phyloP scores from a whole-genome alignment of 1,284 basidiomycete species.

The Leccinum huronense region DNA sequence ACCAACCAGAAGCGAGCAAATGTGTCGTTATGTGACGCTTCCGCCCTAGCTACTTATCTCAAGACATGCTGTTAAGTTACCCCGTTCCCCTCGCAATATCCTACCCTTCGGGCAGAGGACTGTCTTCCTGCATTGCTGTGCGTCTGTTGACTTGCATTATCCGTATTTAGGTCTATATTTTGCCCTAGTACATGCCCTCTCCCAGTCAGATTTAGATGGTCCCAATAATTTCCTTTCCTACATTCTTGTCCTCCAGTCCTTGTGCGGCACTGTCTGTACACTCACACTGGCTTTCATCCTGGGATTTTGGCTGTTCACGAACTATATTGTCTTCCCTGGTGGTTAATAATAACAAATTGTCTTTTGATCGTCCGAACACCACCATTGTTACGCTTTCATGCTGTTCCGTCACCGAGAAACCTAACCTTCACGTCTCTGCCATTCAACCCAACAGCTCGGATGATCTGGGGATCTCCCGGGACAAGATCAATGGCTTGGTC shows the following conservation, averaged over 20 bases:
- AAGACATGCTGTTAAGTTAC: constrained; percentile 33
- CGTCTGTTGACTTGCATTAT: constrained; percentile 38
- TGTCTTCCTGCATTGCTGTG: constrained; percentile 32
- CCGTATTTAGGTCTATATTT: constrained; percentile 35
- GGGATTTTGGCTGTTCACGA: constrained; percentile 33
- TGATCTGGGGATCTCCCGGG: constrained; percentile 74
- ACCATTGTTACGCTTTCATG: constrained; percentile 36
- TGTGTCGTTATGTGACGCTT: constrained; percentile 68
- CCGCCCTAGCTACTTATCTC: constrained; percentile 17
- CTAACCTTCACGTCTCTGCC: constrained; percentile 64
- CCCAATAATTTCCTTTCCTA: constrained; percentile 31
- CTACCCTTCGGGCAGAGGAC: constrained; percentile 20
- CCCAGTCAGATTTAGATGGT: constrained; percentile 33
- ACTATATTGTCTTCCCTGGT: constrained; percentile 39
- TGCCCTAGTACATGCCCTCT: constrained; percentile 21
- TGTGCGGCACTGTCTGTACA: constrained; percentile 32
- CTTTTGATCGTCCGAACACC: not conserved
- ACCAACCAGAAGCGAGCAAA: constrained; percentile 53
- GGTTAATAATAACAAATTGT: constrained; percentile 35
- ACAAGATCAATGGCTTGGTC: constrained; percentile 88
- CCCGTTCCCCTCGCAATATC: constrained; percentile 32
- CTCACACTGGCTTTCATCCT: constrained; percentile 25
- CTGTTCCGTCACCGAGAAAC: constrained; percentile 73
- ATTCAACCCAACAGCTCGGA: constrained; percentile 63
- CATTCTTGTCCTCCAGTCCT: constrained; percentile 26